A percentile compares a stretch with the other conserved stretches of the same genome.
phyloP scores from a whole-genome alignment of 129 eudicot genomes.

The Mikania micrantha region DNA sequence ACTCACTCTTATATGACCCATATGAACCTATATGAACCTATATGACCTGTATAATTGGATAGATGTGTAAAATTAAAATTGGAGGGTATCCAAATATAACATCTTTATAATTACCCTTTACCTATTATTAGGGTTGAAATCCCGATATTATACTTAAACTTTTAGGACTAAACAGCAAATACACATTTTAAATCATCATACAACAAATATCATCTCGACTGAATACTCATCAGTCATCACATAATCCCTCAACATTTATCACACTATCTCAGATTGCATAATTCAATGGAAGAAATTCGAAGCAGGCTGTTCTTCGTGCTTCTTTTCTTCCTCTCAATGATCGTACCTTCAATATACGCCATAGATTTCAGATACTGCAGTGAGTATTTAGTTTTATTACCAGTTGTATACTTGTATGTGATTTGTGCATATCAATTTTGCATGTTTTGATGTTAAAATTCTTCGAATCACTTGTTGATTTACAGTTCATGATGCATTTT shows the following conservation, averaged over 20 bases:
- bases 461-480: neutral
- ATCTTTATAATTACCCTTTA: no score
- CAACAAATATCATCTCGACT: neutral
- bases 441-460: neutral
- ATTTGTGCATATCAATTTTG: neutral
- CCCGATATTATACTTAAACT: neutral
- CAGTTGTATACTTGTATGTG: no score
- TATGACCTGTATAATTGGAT: no score
- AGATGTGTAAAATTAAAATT: no score
- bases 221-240: neutral
- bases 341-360: conserved; percentile 20
- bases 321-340: neutral
- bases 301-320: conserved; percentile 1
- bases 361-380: conserved; percentile 30
- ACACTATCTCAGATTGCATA: conserved; percentile 9
- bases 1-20: no score
- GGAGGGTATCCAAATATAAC: no score
- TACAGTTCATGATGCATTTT: neutral
- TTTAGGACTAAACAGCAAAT: conserved; percentile 7
- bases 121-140: no score
- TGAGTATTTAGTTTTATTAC: conserved; percentile 9
- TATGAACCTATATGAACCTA: no score
- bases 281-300: conserved; percentile 23
- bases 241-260: neutral
- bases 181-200: neutral